phyloP scores from a whole-genome alignment of 257 asterid genomes.

The Henckelia pumila region DNA sequence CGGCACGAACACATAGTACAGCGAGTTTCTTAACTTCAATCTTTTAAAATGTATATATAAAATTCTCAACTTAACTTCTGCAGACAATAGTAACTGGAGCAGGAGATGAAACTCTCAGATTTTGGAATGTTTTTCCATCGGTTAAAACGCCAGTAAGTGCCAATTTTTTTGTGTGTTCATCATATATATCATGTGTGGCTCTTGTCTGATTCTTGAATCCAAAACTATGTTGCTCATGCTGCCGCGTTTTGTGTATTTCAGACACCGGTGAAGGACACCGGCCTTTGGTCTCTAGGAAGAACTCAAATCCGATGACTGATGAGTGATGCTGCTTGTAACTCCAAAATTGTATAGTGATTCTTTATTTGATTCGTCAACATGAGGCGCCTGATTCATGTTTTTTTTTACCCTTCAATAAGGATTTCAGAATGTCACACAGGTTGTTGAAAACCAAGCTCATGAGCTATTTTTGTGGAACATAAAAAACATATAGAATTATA shows the following conservation, averaged over 20 bases:
- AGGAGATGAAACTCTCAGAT: slow-evolving; percentile 92
- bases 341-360: no score
- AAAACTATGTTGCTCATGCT: no score
- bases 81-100: slow-evolving; percentile 98
- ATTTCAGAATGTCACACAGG: no score
- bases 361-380: no score
- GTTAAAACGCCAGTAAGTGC: slow-evolving; percentile 70
- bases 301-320: slow-evolving; percentile 55
- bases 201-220: neutral
- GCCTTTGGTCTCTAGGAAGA: slow-evolving; percentile 93
- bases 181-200: neutral
- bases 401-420: no score
- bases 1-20: neutral
- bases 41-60: neutral
- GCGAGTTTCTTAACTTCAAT: neutral
- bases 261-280: slow-evolving; percentile 78
- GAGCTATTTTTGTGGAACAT: no score
- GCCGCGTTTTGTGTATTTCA: slow-evolving; percentile 23
- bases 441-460: no score
- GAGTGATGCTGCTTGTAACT: slow-evolving; percentile 22
- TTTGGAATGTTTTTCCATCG: slow-evolving; percentile 92
- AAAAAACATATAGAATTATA: no score
- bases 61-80: slow-evolving; percentile 11
- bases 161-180: neutral
- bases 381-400: no score